Percentiles rank a stretch among this genome's conserved stretches.
Evolutionary conservation across 768 basidiomycete species (phyloP).

Genomic region (Trametes cingulata): DNA sequence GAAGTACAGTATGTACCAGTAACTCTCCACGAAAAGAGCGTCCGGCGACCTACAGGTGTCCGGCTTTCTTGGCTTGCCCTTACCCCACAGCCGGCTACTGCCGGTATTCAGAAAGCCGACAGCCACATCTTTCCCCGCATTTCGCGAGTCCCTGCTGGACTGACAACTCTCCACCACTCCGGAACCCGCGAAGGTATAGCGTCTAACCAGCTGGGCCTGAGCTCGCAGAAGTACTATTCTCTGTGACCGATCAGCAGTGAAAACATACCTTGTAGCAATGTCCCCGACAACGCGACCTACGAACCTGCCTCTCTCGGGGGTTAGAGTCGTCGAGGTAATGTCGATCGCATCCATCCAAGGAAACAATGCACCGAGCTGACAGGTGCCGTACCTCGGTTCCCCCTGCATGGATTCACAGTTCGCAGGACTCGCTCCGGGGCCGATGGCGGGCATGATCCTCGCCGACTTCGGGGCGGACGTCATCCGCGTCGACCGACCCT

Average conservation of each 20-base stretch:
- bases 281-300: too few species aligned
- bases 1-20: too few species aligned
- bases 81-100: neutral
- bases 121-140: neutral
- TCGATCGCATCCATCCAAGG: too few species aligned
- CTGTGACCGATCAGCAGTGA: too few species aligned
- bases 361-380: too few species aligned
- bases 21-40: too few species aligned
- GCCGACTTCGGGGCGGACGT: slow-evolving; percentile 82
- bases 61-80: neutral
- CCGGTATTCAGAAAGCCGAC: neutral
- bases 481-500: slow-evolving; percentile 67
- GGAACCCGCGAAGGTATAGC: too few species aligned
- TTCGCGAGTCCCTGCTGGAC: too few species aligned
- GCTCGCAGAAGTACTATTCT: too few species aligned
- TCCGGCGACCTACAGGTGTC: neutral
- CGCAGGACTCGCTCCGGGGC: slow-evolving; percentile 80
- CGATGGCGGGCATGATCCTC: slow-evolving; percentile 75
- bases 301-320: slow-evolving; percentile 21
- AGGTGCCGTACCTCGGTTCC: neutral
- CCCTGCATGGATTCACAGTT: slow-evolving; percentile 46
- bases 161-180: too few species aligned
- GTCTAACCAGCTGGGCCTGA: too few species aligned
- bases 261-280: too few species aligned
- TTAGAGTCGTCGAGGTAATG: slow-evolving; percentile 29